A percentile compares a stretch with the other conserved stretches of the same genome.
Conservation (phyloP, 2,329 filamentous ascomycete species). For the Orbilia quercus region DNA sequence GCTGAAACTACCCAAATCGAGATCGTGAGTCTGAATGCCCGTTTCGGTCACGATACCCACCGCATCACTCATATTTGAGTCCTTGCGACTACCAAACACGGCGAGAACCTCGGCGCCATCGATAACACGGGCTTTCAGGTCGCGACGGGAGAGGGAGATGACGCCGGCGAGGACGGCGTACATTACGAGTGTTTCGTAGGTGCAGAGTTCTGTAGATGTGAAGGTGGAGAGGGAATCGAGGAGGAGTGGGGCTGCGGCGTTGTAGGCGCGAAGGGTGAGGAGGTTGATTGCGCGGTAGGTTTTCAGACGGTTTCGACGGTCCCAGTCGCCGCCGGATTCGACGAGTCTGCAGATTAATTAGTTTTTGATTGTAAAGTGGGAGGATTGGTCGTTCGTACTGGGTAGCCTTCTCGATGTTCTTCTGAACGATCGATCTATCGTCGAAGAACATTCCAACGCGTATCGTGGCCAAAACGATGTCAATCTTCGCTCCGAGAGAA, state of each 20-base stretch:
- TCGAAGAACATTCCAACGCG: constrained; percentile 95
- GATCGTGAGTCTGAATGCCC: constrained; percentile 73
- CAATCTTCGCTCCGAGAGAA: constrained; percentile 95
- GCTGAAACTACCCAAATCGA: constrained; percentile 86
- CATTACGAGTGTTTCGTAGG: constrained; percentile 91
- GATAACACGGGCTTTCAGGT: constrained; percentile 99
- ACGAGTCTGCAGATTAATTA: constrained; percentile 72
- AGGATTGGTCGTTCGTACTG: constrained; percentile 40
- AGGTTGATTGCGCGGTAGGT: constrained; percentile 96
- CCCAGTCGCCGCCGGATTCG: constrained; percentile 97
- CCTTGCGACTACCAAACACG: constrained; percentile 85
- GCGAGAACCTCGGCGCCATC: constrained; percentile 98
- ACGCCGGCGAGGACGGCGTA: constrained; percentile 96
- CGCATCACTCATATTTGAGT: constrained; percentile 77
- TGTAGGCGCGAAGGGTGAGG: constrained; percentile 90
- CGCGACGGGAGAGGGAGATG: constrained; percentile 92
- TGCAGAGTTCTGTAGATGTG: constrained; percentile 98
- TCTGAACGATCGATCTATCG: constrained; percentile 90
- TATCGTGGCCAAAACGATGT: constrained; percentile 95
- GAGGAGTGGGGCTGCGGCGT: constrained; percentile 86
- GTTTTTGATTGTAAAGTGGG: background rate
- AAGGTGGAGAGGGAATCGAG: constrained; percentile 98
- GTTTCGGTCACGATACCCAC: constrained; percentile 67
- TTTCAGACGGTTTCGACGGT: constrained; percentile 96
- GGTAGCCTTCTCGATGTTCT: constrained; percentile 89